These are phyloP conservation scores for Graphilbum fragrans DNA, from an alignment of 2,329 filamentous ascomycete species.

Conservation along the genomic window DNA sequence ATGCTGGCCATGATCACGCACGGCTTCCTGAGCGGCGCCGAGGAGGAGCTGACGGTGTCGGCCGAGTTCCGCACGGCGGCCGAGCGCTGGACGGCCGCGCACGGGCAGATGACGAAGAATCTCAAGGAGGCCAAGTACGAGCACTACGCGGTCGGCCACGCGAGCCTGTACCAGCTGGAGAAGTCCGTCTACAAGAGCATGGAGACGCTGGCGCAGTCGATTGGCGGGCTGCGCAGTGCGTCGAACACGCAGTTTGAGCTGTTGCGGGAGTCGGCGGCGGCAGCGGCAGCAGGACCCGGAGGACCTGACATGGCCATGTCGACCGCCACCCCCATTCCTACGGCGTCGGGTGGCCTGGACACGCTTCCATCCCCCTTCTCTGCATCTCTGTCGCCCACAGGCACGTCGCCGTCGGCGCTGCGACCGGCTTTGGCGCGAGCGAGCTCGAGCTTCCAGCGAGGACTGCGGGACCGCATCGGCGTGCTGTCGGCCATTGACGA, in stretches of 20 bases:
- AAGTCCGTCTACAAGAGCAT: constrained; percentile 72
- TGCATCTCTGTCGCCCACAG: not conserved
- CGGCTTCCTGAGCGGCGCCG: constrained; percentile 72
- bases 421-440: constrained; percentile 12
- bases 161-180: constrained; percentile 68
- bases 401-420: not conserved
- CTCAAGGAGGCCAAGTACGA: constrained; percentile 81
- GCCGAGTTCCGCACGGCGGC: constrained; percentile 51
- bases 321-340: not conserved
- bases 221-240: constrained; percentile 82
- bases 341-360: not conserved
- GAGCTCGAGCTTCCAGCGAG: constrained; percentile 21
- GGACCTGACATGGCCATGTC: not conserved
- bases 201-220: constrained; percentile 73
- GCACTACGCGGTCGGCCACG: constrained; percentile 70
- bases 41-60: constrained; percentile 57
- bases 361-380: not conserved
- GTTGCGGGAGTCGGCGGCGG: constrained; percentile 46
- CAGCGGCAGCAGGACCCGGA: constrained; percentile 6
- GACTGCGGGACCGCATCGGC: constrained; percentile 24
- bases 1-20: constrained; percentile 73
- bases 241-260: constrained; percentile 81
- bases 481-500: constrained; percentile 52
- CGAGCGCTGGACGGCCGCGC: constrained; percentile 52
- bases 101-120: constrained; percentile 61